These are phyloP conservation scores for Crepidotus variabilis DNA, from an alignment of 768 basidiomycete species.

Conservation along the genomic window DNA sequence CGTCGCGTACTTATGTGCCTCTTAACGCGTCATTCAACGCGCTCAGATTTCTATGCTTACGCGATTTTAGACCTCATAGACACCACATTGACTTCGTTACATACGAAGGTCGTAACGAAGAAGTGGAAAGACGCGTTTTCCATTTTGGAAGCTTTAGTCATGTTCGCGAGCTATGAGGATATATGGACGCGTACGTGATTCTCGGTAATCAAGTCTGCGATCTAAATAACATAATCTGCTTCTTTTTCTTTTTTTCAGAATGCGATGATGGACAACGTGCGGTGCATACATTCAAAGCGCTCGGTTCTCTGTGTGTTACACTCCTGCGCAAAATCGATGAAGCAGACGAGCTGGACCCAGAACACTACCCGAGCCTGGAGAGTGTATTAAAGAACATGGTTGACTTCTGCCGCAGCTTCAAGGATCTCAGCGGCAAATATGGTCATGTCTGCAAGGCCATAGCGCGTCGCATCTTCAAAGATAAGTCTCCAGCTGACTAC, in stretches of 20 bases:
- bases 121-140: constrained; percentile 28
- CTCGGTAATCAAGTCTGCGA: too few species aligned
- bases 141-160: constrained; percentile 28
- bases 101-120: constrained; percentile 29
- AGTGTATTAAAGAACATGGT: constrained; percentile 23
- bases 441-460: constrained; percentile 29
- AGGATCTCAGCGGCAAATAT: constrained; percentile 23
- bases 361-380: constrained; percentile 29
- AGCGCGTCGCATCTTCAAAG: constrained; percentile 26
- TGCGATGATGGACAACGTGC: constrained; percentile 30
- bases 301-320: constrained; percentile 29
- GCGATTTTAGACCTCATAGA: constrained; percentile 34
- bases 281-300: constrained; percentile 26
- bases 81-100: constrained; percentile 21
- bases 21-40: not conserved
- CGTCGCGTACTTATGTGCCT: not conserved
- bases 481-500: constrained; percentile 23
- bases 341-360: constrained; percentile 23
- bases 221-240: too few species aligned
- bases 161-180: constrained; percentile 26
- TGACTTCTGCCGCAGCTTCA: constrained; percentile 23
- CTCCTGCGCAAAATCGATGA: constrained; percentile 28
- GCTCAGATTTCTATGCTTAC: constrained; percentile 29
- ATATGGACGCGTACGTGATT: constrained; percentile 27
- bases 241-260: constrained; percentile 17